A percentile compares a stretch with the other conserved stretches of the same genome.
Conservation (phyloP, 2,329 filamentous ascomycete genomes). For the Clarireedia homoeocarpa region DNA sequence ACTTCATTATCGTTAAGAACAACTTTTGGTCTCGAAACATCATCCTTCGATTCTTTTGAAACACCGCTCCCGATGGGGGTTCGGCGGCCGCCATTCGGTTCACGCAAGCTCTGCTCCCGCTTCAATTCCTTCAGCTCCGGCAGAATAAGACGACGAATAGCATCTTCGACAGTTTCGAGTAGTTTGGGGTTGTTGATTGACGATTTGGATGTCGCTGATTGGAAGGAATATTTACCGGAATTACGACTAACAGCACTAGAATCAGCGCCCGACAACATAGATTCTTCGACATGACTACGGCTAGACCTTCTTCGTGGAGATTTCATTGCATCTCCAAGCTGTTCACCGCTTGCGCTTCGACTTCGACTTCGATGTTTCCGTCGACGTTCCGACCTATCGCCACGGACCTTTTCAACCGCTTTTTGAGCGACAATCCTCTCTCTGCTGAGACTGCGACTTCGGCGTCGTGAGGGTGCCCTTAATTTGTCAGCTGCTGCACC, state of each 20-base stretch:
- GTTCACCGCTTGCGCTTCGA: conserved; percentile 38
- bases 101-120: conserved; percentile 74
- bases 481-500: conserved; percentile 38
- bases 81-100: conserved; percentile 32
- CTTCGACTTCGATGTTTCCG: conserved; percentile 36
- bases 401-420: conserved; percentile 58
- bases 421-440: conserved; percentile 58
- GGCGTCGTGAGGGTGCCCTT: conserved; percentile 48
- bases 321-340: conserved; percentile 37
- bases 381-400: conserved; percentile 39
- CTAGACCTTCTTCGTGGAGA: conserved; percentile 40
- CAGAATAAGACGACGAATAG: conserved; percentile 65
- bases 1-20: conserved; percentile 50
- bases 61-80: conserved; percentile 34
- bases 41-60: conserved; percentile 42
- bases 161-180: conserved; percentile 66
- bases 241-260: conserved; percentile 50
- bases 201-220: conserved; percentile 46
- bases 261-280: conserved; percentile 37
- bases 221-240: conserved; percentile 51
- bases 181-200: conserved; percentile 67
- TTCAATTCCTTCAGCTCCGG: conserved; percentile 90
- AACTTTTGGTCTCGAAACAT: conserved; percentile 46
- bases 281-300: conserved; percentile 44
- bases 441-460: conserved; percentile 56